Conservation (phyloP, 306 rosid species). For the Malus sieversii region DNA sequence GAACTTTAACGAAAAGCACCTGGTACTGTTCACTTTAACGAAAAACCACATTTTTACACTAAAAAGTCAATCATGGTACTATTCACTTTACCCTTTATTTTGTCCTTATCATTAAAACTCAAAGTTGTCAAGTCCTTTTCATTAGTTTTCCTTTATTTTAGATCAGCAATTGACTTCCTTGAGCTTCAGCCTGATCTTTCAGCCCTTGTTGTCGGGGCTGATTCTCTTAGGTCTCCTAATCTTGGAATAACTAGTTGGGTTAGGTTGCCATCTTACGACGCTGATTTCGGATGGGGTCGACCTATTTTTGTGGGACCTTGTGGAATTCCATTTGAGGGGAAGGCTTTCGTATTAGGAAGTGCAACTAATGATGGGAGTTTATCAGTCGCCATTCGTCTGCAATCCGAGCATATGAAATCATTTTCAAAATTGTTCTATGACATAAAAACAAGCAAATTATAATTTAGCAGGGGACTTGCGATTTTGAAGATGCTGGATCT, state of each 20-base stretch:
- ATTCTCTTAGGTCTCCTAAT: conserved; percentile 56
- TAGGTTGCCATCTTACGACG: conserved; percentile 53
- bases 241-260: conserved; percentile 65
- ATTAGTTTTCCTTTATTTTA: conserved; percentile 18
- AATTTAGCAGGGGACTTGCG: no score
- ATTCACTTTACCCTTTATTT: no score
- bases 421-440: not conserved
- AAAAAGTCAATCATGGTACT: no score
- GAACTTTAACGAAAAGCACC: no score
- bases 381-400: not conserved
- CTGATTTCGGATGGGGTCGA: conserved; percentile 80
- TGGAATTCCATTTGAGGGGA: conserved; percentile 54
- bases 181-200: conserved; percentile 55
- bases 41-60: no score
- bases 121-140: no score
- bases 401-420: not conserved
- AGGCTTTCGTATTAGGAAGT: conserved; percentile 51
- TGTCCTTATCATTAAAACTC: no score
- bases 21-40: no score
- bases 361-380: conserved; percentile 48
- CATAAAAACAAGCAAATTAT: not conserved
- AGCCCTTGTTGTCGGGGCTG: conserved; percentile 35
- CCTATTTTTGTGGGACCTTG: conserved; percentile 76
- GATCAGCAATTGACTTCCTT: conserved; percentile 60
- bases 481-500: no score